These are phyloP conservation scores for Zasmidium cellare DNA, from an alignment of 2,329 filamentous ascomycete genomes.

Conservation along the genomic window DNA sequence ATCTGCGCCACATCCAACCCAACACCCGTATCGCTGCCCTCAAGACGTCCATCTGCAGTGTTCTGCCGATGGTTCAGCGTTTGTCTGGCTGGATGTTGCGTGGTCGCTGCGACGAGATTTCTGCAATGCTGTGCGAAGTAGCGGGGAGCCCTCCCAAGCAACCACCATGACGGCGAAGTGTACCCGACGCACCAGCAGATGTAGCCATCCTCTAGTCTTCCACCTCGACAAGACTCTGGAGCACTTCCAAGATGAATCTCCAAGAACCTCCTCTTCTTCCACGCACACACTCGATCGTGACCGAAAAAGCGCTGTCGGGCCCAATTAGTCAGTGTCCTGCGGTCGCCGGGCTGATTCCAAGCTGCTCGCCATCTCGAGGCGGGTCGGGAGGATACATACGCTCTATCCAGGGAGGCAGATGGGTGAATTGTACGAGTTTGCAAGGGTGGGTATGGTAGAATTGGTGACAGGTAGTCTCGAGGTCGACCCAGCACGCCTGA, in stretches of 20 bases:
- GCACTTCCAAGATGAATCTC: neutral
- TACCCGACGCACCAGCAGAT: conserved; percentile 22
- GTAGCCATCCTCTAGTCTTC: conserved; percentile 23
- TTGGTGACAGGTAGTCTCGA: neutral
- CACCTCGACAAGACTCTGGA: neutral
- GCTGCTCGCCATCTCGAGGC: neutral
- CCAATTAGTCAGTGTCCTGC: neutral
- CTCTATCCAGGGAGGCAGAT: neutral
- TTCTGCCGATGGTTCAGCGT: neutral
- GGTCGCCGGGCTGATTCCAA: neutral
- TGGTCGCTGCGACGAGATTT: neutral
- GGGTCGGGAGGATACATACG: neutral
- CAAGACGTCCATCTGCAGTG: neutral
- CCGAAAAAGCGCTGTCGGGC: conserved; percentile 1
- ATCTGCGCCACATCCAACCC: neutral
- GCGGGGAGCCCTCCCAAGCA: neutral
- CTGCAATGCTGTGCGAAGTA: neutral
- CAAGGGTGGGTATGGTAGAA: neutral
- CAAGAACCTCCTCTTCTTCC: neutral
- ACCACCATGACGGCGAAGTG: neutral
- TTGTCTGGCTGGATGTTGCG: neutral
- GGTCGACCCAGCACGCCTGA: neutral
- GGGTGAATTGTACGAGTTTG: neutral
- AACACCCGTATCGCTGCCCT: neutral
- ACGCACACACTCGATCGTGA: neutral